Percentiles rank a stretch among this genome's conserved stretches.
These are phyloP conservation scores for Peziza echinospora DNA, from an alignment of 495 filamentous ascomycete species.

Conservation along the genomic window DNA sequence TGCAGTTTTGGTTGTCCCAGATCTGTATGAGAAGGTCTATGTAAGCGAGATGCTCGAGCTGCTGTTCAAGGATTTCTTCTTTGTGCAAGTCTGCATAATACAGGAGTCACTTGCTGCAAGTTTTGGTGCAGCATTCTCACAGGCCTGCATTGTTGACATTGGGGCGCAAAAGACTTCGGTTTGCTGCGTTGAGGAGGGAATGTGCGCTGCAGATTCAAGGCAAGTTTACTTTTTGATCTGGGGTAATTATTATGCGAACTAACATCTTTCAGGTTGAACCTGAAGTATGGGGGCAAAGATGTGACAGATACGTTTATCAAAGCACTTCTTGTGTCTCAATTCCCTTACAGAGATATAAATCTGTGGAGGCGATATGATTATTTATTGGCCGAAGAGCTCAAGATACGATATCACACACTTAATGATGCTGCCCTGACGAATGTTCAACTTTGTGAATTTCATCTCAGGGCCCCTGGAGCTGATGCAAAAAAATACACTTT, in stretches of 20 bases:
- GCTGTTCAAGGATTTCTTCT: slow-evolving; percentile 68
- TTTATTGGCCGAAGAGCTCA: slow-evolving; percentile 80
- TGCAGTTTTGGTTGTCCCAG: slow-evolving; percentile 85
- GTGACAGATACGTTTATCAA: slow-evolving; percentile 86
- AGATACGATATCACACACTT: slow-evolving; percentile 72
- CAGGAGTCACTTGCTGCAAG: slow-evolving; percentile 88
- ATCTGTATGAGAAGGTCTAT: slow-evolving; percentile 85
- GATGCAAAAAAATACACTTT: slow-evolving; percentile 79
- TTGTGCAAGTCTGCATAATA: slow-evolving; percentile 72
- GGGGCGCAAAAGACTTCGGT: slow-evolving; percentile 97
- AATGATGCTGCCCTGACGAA: slow-evolving; percentile 54
- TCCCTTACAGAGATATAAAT: slow-evolving; percentile 86
- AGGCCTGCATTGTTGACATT: slow-evolving; percentile 84
- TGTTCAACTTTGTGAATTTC: slow-evolving; percentile 64
- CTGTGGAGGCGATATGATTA: slow-evolving; percentile 79
- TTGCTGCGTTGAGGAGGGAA: slow-evolving; percentile 89
- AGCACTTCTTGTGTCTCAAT: slow-evolving; percentile 90
- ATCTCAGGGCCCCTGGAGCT: slow-evolving; percentile 67
- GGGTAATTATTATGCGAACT: not conserved
- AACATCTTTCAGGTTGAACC: slow-evolving; percentile 36
- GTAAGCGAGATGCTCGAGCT: slow-evolving; percentile 66
- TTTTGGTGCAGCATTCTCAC: slow-evolving; percentile 87
- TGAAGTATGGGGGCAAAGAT: slow-evolving; percentile 82
- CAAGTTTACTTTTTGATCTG: not conserved
- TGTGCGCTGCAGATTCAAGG: slow-evolving; percentile 77